Evolutionary conservation across 2,329 filamentous ascomycete species (phyloP).

Genomic region (Trichoderma polysporum): DNA sequence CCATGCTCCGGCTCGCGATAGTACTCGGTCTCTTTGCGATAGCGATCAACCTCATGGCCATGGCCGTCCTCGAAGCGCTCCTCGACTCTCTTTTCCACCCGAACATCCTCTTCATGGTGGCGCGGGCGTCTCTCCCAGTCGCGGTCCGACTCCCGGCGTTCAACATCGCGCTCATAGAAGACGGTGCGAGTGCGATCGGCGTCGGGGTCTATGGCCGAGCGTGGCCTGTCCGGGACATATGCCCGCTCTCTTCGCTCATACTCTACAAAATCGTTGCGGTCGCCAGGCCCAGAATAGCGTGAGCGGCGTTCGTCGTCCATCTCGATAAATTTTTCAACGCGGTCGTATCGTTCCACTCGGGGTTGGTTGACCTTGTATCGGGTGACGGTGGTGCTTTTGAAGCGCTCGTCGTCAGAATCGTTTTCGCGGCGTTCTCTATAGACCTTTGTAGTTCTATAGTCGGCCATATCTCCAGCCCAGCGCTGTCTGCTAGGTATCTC

Average conservation of each 20-base stretch:
- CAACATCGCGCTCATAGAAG: conserved; percentile 48
- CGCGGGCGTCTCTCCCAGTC: conserved; percentile 47
- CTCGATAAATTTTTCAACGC: conserved; percentile 41
- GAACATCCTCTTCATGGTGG: conserved; percentile 51
- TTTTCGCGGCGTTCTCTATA: conserved; percentile 36
- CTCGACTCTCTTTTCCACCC: conserved; percentile 54
- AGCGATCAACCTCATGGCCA: conserved; percentile 56
- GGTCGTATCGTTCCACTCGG: conserved; percentile 43
- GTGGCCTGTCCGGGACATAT: conserved; percentile 49
- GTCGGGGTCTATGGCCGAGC: conserved; percentile 49
- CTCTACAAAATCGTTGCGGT: conserved; percentile 44
- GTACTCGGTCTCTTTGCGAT: conserved; percentile 63
- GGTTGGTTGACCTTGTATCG: conserved; percentile 53
- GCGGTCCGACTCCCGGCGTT: conserved; percentile 38
- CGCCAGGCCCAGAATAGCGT: conserved; percentile 42
- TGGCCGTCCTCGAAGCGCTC: conserved; percentile 48
- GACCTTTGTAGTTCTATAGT: conserved; percentile 36
- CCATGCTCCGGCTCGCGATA: conserved; percentile 53
- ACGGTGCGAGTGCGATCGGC: conserved; percentile 40
- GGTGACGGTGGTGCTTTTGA: conserved; percentile 49
- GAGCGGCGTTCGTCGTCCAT: conserved; percentile 48
- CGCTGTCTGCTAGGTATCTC: neutral
- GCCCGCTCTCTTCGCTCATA: conserved; percentile 41
- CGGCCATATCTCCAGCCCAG: conserved; percentile 33
- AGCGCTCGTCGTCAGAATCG: conserved; percentile 46